phyloP scores from a whole-genome alignment of 768 basidiomycete species.

The Hygrocybe punicea region DNA sequence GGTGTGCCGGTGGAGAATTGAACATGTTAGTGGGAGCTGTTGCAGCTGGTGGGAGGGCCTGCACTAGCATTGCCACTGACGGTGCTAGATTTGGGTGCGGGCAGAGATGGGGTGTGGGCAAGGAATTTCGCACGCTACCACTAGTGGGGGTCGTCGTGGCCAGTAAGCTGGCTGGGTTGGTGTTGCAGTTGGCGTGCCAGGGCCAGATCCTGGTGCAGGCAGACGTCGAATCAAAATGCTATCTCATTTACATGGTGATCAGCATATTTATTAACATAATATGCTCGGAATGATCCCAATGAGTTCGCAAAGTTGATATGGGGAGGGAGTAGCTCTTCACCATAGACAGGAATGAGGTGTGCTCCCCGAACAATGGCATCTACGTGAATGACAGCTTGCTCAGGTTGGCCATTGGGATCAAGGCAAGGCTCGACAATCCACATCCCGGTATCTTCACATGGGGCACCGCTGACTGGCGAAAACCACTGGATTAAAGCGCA shows the following conservation, averaged over 20 bases:
- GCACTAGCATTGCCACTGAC: no score
- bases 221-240: constrained; percentile 11
- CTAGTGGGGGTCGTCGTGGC: no score
- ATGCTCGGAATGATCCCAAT: constrained; percentile 22
- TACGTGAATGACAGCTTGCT: constrained; percentile 23
- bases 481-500: neutral
- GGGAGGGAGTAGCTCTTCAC: constrained; percentile 14
- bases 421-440: constrained; percentile 10
- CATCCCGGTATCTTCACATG: neutral
- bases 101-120: no score
- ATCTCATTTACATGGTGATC: constrained; percentile 34
- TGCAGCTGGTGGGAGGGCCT: no score
- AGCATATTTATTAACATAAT: constrained; percentile 31
- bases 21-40: no score
- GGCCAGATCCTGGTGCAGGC: no score
- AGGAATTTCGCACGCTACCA: no score
- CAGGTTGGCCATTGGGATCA: constrained; percentile 4
- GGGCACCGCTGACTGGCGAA: neutral
- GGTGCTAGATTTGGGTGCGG: no score
- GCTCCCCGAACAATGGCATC: constrained; percentile 28
- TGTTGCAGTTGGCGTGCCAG: no score
- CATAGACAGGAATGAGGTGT: constrained; percentile 31
- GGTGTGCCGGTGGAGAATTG: no score
- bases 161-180: no score
- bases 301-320: constrained; percentile 21